Evolutionary conservation across 805 yeast species (phyloP), one percentile per base, ranked within the genome.

Genomic region (Tetrapisispora iriomotensis): DNA sequence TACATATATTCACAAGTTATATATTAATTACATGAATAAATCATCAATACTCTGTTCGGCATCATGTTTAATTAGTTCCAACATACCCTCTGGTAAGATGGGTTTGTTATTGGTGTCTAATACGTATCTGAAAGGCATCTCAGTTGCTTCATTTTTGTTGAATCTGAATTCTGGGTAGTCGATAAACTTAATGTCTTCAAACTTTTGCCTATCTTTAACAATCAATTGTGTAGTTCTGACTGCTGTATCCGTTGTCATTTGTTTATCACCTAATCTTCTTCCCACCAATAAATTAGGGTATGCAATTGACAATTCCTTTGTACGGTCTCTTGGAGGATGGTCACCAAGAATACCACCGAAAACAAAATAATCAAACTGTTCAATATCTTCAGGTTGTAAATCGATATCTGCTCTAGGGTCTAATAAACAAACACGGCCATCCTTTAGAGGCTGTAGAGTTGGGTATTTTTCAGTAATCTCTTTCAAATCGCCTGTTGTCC

Each of bases 231-330:
- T 86, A 15, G 94, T 86, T 61, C 98, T 75, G 25, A 92, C 81
- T 0, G 97, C 97, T 1, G 98, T 90, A 57, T 90, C 98, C 0
- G 98, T 90, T 14, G 97, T 86, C 97, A 90, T 92, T 59, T 90
- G 98, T 48, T 82, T 73, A 37, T 68, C 73, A 2, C 96, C 97
- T 38, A 90, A 68, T 58, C 95, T 73, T 64, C 92, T 78, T 8
- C 96, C 95, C 1, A 74, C 77, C 54, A 87, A 79, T 18, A 61
- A 42, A 34, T 53, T 44, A 0, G 95, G 95, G 49, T 87, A 79
- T 52, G 82, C 81, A 29, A 60, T 62, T 53, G 94, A 73, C 45
- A 90, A 71, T 53, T 88, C 92, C 2, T 88, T 92, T 2, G 98
- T 90, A 61, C 97, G 77, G 58, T 90, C 97, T 53, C 94, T 73